Base-by-base conservation (phyloP, 768 basidiomycete genomes). In the Mycena polygramma region DNA sequence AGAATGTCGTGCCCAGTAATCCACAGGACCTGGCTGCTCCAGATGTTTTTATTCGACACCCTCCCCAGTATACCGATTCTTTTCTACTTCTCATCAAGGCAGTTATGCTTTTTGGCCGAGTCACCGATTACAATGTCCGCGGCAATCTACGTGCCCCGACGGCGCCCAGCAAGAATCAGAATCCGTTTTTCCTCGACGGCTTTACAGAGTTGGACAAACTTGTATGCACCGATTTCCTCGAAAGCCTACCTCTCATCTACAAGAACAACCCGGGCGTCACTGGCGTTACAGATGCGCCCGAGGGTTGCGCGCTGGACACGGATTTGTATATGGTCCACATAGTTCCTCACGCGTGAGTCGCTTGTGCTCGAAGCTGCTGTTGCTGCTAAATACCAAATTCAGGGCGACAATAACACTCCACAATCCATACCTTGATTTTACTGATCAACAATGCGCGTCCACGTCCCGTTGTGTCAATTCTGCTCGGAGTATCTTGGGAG, bases 361-460 rank as follows among this genome's bases (percentile, higher is more conserved):
- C 66, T 64, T 70, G 68, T 45, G n/a, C 26, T 45, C 54, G 52
- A 24, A 45, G 66, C 63, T 53, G 39, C 15, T 10, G 10, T 10
- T 68, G 59, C 75, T 69, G 55, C 66, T 74, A 65, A 73, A 35
- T 54, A 37, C 49, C 22, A 66, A 58, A 22, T 30, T 30, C 76
- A 95, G 94, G n/a, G 94, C 94, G 14, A 89, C 91, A 13, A 96
- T 96, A 71, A 95, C 95, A 7, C 86, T 96, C 61, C 94, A 96
- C 76, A 95, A 94, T 76, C 89, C 92, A 11, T 95, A 93, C 79
- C 84, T 95, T 67, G 90, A 95, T 78, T 91, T 95, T 76, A 83
- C 86, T 20, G 89, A 94, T 73, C 85, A 89, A 9, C 81, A 86
- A 66, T 88, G 89, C 74, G 69, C 86, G 14, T 95, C 94, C 1